These are phyloP conservation scores for Fusarium paranaense DNA, from an alignment of 2,329 filamentous ascomycete genomes.

Conservation along the genomic window DNA sequence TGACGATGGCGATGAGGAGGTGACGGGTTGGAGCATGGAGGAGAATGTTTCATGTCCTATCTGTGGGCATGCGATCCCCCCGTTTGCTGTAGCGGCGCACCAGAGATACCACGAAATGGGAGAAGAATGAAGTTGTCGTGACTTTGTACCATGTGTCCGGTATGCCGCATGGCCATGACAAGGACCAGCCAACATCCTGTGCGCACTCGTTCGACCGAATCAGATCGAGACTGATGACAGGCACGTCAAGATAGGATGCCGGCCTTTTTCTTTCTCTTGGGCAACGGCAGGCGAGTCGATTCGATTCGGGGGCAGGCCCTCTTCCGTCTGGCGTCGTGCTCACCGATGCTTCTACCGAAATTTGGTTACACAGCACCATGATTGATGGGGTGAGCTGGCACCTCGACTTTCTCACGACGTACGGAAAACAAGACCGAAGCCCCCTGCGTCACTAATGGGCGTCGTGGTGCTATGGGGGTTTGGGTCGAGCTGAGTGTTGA, in stretches of 20 bases:
- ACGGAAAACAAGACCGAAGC: constrained; percentile 19
- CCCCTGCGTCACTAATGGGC: constrained; percentile 13
- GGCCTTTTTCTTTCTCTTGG: background rate
- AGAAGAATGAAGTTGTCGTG: constrained; percentile 26
- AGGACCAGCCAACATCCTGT: background rate
- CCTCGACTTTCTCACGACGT: constrained; percentile 14
- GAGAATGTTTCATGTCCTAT: constrained; percentile 53
- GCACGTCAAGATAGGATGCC: background rate
- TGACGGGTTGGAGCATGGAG: constrained; percentile 46
- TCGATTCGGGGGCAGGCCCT: background rate
- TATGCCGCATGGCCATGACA: background rate
- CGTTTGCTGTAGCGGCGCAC: constrained; percentile 70
- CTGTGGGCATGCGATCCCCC: constrained; percentile 66
- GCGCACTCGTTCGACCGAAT: background rate
- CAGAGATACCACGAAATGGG: constrained; percentile 51
- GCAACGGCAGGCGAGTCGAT: background rate
- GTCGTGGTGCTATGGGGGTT: background rate
- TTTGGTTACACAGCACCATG: constrained; percentile 33
- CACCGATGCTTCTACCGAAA: constrained; percentile 35
- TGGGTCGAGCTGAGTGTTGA: background rate
- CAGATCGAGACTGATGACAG: background rate
- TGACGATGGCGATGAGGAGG: constrained; percentile 32
- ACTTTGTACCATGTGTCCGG: background rate
- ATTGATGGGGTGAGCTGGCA: constrained; percentile 25
- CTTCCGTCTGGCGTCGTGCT: constrained; percentile 16